Evolutionary conservation across 2,329 filamentous ascomycete species (phyloP), one percentile per base, ranked within the genome.

Genomic region (Grosmannia clavigera): DNA sequence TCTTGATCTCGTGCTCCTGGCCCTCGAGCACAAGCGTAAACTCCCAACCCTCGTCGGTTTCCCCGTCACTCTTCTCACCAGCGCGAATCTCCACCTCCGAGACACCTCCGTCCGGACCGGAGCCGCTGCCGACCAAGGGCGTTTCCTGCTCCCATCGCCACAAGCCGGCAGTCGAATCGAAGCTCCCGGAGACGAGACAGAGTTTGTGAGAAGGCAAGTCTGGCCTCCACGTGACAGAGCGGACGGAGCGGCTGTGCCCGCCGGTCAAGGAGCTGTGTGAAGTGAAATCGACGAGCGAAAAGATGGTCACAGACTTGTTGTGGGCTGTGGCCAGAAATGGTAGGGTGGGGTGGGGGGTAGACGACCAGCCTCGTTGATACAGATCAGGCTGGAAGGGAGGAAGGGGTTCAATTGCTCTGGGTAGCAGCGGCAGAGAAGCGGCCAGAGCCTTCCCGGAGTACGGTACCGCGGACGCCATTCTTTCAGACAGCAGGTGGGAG

Each of bases 11-110:
- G 29, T 88, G 90, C 69, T 97, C 94, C 71, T 97, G 94, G 0
- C 94, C 94, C 68, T 97, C 94, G 0, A 99, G 80, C 1, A 97
- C 87, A 9, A 96, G 85, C 0, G 88, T 88, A 68, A 96, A 95
- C 58, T 91, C 86, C 89, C 94, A 99, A 63, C 96, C 92, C 14
- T 79, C 77, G 11, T 70, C 68, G 16, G 66, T 66, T 12, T 65
- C 64, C 14, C 62, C 65, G 35, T 55, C 58, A 62, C 63, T 31
- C 66, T 64, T 52, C 64, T 53, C 55, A 59, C 60, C 29, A 62
- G 66, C 76, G 5, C 78, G 67, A 7, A 61, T 64, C 12, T 63
- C 68, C 9, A 57, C 56, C 3, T 63, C 66, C 11, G 11, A 31
- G 19, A 3, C 12, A 22, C 66, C 67, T 19, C 12, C 11, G 11